Evolutionary conservation across 2,329 filamentous ascomycete species (phyloP), one percentile per base, ranked within the genome.

Genomic region (Hymenoscyphus infarciens): DNA sequence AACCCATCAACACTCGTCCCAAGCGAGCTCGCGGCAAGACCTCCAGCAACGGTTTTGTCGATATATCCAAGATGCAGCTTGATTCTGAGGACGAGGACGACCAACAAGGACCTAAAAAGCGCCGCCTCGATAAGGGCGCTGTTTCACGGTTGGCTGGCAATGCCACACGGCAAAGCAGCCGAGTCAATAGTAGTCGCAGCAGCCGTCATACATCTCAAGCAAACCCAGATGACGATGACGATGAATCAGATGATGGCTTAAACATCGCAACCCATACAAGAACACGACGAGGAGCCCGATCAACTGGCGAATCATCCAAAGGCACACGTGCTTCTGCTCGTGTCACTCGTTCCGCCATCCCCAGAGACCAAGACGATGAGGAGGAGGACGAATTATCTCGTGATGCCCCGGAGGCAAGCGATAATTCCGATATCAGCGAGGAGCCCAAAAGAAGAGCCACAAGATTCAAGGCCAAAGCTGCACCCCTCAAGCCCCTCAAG

Each of bases 371-470:
- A 8, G 49, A 60, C 25, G 64, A 68, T 15, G 64, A 64, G n/a
- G 64, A 69, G 5, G 62, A 62, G 3, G 71, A 72, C 56, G 70
- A 73, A 55, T 64, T 70, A 29, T 66, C 68, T 22, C 65, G 56
- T 39, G 64, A 65, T 8, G 31, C 35, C 27, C 54, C 66, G 16
- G 62, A 66, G 5, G 67, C 69, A n/a, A 70, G 65, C 54, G 73
- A 79, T 61, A 87, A 89, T 65, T 75, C 76, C 1, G 78, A 81
- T 1, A 76, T 75, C 25, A 77, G 45, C 19, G 45, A 27, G 22
- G 42, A 27, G 38, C 66, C 42, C 84, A 89, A 16, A 56, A 63
- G 22, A 42, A 52, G 13, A 65, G 66, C 60, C 63, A 61, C 22
- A 49, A 57, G 39, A 59, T 19, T 31, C 39, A 39, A 38, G 54